Base-by-base conservation (phyloP, 352 stramenopile species). In the Phytophthora nicotianae region DNA sequence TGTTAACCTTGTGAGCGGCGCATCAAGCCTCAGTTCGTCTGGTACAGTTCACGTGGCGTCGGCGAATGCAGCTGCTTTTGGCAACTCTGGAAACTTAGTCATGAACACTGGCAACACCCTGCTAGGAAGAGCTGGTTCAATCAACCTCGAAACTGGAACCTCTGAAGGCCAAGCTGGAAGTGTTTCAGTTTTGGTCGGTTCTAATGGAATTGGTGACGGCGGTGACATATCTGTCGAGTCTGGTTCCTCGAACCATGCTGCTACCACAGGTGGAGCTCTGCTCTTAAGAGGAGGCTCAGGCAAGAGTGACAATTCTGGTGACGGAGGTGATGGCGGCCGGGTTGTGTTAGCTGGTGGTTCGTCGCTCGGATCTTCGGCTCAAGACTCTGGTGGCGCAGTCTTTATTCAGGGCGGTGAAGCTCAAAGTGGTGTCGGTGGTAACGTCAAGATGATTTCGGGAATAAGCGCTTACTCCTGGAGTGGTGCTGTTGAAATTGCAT, bases 261-360 rank as follows among this genome's bases (percentile, higher is more conserved):
- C 74, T 45, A 74, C 76, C 5, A 81, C 74, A 21, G 85, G 85
- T 41, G 85, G 85, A 37, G 66, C 46, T 29, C 37, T 94, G 11
- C 57, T 58, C 4, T 61, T 94, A 41, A 64, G 27, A 23, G 77
- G 74, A 40, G 85, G 85, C 5, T 68, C 65, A 24, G 85, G 85
- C 23, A 68, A 70, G 41, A 91, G 84, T 54, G 76, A 88, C 27
- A 90, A 88, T 56, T 79, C 80, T 58, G 84, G 81, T 20, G 81
- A 93, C 38, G 84, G 84, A 41, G 84, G 84, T 13, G 80, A 93
- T 42, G 84, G 84, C 9, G 84, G 84, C 23, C 53, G 68, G 32
- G 66, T 91, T 37, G 53, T 68, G 21, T 29, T 93, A 24, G 56
- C 47, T 26, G 84, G 78, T 49, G 84, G 84, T n/a, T 70, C 48